Evolutionary conservation across 2,329 filamentous ascomycete genomes (phyloP), one percentile per base, ranked within the genome.

Genomic region (Venturia asperata): DNA sequence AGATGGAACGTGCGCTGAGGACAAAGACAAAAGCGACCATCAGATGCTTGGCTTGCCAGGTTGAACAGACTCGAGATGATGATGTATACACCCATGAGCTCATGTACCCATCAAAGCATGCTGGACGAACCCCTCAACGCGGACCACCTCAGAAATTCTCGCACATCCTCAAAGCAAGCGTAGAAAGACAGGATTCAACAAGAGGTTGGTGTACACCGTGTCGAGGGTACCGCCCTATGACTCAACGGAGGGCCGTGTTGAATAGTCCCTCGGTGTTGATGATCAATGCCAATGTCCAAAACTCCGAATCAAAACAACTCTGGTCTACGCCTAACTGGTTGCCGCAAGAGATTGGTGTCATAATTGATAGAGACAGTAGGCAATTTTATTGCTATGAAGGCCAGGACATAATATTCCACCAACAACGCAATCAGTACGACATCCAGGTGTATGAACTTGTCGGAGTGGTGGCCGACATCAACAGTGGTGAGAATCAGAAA

Each of bases 371-470:
- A 71, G 91, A 91, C n/a, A 41, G 39, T 27, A 21, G 24, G 47
- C 90, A 96, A 72, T 90, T 97, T 72, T 92, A 91, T 76, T 97
- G 92, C 75, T 97, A 92, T 69, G 92, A 99, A 75, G 93, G 94
- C 1, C 88, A 96, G 64, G 92, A 97, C 71, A 77, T 99, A 68
- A 88, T 88, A 72, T 77, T 90, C 61, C 90, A 94, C 70, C 77
- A 95, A 27, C 88, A 93, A 71, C 85, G 89, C 41, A 90, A 89
- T 27, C 87, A 88, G 7, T 89, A 92, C 66, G 87, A 89, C 62
- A 89, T 97, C 61, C 86, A 87, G 15, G 88, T 97, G 0, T 99
- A 97, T 74, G 95, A 96, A 66, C 81, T 99, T 34, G 87, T 97
- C 15, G 94, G 94, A 3, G 81, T 96, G 70, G 91, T 95, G 15